Percentiles rank a stretch among this genome's conserved stretches.
Evolutionary conservation across 495 filamentous ascomycete species (phyloP).

Genomic region (Cryomyces minteri): DNA sequence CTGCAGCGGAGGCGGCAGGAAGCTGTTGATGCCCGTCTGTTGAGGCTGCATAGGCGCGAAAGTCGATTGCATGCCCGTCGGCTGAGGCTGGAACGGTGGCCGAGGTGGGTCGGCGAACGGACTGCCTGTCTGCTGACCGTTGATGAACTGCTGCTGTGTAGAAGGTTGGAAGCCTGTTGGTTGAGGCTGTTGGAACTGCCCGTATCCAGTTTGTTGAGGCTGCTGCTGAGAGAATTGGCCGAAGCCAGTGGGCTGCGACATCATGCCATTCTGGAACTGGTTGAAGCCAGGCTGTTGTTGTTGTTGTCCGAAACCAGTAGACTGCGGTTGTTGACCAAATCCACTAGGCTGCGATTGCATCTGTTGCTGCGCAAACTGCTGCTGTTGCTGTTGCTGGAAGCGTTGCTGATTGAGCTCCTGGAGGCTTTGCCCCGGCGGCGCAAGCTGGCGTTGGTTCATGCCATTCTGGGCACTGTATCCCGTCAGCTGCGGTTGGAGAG

Average conservation of each 20-base stretch:
- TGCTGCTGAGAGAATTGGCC: slow-evolving; percentile 8
- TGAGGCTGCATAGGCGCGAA: slow-evolving; percentile 21
- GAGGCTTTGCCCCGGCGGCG: slow-evolving; percentile 58
- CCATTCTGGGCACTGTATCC: slow-evolving; percentile 28
- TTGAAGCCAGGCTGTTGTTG: slow-evolving; percentile 6
- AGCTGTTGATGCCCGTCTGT: slow-evolving; percentile 30
- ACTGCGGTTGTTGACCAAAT: slow-evolving; percentile 5
- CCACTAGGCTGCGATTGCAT: slow-evolving; percentile 28
- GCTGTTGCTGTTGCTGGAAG: slow-evolving; percentile 22
- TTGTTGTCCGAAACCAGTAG: slow-evolving; percentile 33
- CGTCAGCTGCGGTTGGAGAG: slow-evolving; percentile 73
- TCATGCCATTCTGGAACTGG: slow-evolving; percentile 28
- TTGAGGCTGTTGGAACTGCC: slow-evolving; percentile 26
- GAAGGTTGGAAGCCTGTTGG: slow-evolving; percentile 26
- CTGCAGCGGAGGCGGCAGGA: slow-evolving; percentile 26
- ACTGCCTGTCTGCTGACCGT: slow-evolving; percentile 26
- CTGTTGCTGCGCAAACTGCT: slow-evolving; percentile 18
- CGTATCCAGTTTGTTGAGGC: slow-evolving; percentile 31
- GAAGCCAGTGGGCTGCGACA: slow-evolving; percentile 23
- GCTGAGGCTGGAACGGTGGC: slow-evolving; percentile 41
- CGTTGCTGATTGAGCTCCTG: slow-evolving; percentile 52
- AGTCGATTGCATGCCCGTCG: slow-evolving; percentile 31
- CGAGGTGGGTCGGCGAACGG: slow-evolving; percentile 39
- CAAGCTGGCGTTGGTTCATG: slow-evolving; percentile 22
- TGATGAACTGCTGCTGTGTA: slow-evolving; percentile 23